These are phyloP conservation scores for Metroxylon sagu DNA, from an alignment of 176 grass and related monocot genomes.

Conservation along the genomic window DNA sequence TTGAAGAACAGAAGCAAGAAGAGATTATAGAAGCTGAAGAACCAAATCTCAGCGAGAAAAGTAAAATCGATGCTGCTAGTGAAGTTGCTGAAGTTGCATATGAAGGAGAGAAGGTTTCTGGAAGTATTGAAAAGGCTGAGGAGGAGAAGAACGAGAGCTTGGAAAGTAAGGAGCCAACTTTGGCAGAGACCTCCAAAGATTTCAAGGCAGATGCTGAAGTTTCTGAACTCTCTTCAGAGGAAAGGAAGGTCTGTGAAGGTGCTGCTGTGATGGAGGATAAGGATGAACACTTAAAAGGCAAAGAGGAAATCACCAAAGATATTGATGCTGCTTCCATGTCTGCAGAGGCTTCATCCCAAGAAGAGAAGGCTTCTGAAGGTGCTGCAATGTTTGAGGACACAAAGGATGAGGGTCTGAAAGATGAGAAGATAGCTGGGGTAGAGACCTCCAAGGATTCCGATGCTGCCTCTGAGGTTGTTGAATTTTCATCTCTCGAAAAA, in stretches of 20 bases:
- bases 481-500: neutral
- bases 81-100: neutral
- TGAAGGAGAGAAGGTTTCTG: slow-evolving; percentile 6
- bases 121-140: neutral
- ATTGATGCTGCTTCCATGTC: neutral
- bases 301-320: neutral
- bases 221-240: too few relatives aligned
- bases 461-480: neutral
- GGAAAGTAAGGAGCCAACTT: neutral
- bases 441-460: neutral
- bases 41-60: neutral
- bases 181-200: neutral
- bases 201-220: neutral
- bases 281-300: neutral
- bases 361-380: slow-evolving; percentile 1
- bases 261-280: too few relatives aligned
- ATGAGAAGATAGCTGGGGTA: neutral
- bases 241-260: too few relatives aligned
- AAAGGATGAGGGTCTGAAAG: neutral
- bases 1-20: slow-evolving; percentile 15
- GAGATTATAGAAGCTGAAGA: slow-evolving; percentile 2
- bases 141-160: neutral
- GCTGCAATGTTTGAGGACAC: neutral
- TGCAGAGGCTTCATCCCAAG: neutral
- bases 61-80: neutral